Evolutionary conservation across 2,329 filamentous ascomycete species (phyloP), one percentile per base, ranked within the genome.

Genomic region (Metarhizium sp.): DNA sequence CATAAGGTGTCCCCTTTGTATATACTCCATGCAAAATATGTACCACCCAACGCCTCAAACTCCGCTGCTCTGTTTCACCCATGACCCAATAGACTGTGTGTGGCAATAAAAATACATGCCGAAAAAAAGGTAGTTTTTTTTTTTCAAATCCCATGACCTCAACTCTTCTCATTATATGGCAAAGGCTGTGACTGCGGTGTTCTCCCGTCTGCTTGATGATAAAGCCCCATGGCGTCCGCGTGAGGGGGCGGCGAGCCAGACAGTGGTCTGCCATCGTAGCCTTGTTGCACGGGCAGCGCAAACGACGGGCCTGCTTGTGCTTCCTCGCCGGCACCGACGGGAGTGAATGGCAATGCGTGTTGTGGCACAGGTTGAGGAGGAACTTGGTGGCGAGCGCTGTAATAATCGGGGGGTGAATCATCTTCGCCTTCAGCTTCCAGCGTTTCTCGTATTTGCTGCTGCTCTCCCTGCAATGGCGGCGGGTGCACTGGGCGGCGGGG

Each of bases 121-220:
- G 30, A 46, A 34, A 14, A 40, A 40, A 34, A 14, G 18, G 20
- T 20, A 36, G 40, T 36, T 30, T 43, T 29, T 16, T 29, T 16
- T 29, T 16, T 14, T 30, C 7, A 6, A 48, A 3, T 7, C 32
- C 4, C 25, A 25, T 25, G 25, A 13, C 13, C 20, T 59, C 43
- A 60, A 2, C 53, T 57, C 52, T 68, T 68, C 29, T 66, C 62
- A 1, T 58, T 50, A 18, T 64, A 65, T 3, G 62, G 62, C 10
- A 64, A 51, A 43, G 59, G 55, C 0, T 40, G 38, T 3, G 43
- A 51, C 32, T 59, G 59, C 1, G 63, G 62, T 18, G 61, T 59
- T 2, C 56, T 62, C 3, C 66, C 67, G 29, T 69, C 61, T 1
- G 67, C 67, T 53, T 69, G 67, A 53, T 69, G 65, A 40, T 69